Evolutionary conservation across 805 yeast genomes (phyloP), one percentile per base, ranked within the genome.

Genomic region (Brettanomyces nanus): DNA sequence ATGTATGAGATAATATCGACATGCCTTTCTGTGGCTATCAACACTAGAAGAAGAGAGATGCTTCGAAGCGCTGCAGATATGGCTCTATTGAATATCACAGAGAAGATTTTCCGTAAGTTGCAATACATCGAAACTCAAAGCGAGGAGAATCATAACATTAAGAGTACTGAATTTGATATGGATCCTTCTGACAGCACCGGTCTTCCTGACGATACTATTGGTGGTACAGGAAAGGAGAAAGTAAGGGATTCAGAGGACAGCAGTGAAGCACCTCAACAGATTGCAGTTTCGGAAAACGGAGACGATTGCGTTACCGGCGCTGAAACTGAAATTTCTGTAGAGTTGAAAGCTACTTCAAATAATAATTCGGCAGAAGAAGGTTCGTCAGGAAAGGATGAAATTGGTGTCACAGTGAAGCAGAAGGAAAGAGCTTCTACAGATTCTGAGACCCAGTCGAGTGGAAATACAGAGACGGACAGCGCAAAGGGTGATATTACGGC

Each of bases 1-100:
- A 73, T 92, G 42, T 80, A 84, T 45, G 97, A 90, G 53, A 87
- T 87, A 20, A 74, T 89, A 21, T 95, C 90, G 51, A 89, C 97
- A 0, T 85, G 95, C 41, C 71, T 92, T 53, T 80, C 94, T 4
- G 71, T 92, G 59, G 95, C 97, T 2, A 85, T 95, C 52, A 95
- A 92, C 56, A 85, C 85, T 62, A 74, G 89, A 55, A 73, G 97
- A 56, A 80, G 95, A 42, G 97, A 90, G 48, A 85, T 89, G 6
- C 68, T 92, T 41, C 69, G 97, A 51, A 75, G 81, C 43, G 82
- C 95, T 0, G 97, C 97, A 0, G 97, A 89, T 53, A 72, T 82
- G 64, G 73, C 95, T 1, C 71, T 86, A 69, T 65, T 74, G 28
- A 62, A 77, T 2, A 79, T 87, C 33, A 79, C 95, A 0, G 71